These are phyloP conservation scores for Echinosophora koreensis DNA, from an alignment of 306 rosid genomes.

Conservation along the genomic window DNA sequence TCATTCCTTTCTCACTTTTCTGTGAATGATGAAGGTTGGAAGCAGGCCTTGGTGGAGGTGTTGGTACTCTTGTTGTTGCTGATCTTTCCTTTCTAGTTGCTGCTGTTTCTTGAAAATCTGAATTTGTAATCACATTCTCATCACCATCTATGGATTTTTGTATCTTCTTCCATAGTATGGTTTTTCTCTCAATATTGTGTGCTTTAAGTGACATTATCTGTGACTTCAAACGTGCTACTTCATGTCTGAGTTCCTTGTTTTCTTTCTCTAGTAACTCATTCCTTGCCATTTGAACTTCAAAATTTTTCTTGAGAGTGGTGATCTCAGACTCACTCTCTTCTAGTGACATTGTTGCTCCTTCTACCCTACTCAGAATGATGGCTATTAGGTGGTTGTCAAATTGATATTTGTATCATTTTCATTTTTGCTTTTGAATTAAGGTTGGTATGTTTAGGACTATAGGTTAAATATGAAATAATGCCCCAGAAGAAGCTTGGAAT, in stretches of 20 bases:
- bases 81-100: slow-evolving; percentile 54
- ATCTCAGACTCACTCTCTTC: slow-evolving; percentile 64
- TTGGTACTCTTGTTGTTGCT: slow-evolving; percentile 39
- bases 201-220: slow-evolving; percentile 77
- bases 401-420: slow-evolving; percentile 43
- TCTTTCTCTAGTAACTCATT: slow-evolving; percentile 69
- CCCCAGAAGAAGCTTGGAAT: slow-evolving; percentile 46
- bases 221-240: slow-evolving; percentile 67
- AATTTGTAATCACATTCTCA: slow-evolving; percentile 48
- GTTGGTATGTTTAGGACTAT: slow-evolving; percentile 48
- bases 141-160: slow-evolving; percentile 66
- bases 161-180: slow-evolving; percentile 88
- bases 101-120: slow-evolving; percentile 52
- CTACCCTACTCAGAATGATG: slow-evolving; percentile 41
- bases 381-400: slow-evolving; percentile 34
- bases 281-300: slow-evolving; percentile 63
- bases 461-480: slow-evolving; percentile 40
- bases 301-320: slow-evolving; percentile 56
- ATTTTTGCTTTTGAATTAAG: slow-evolving; percentile 64
- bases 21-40: slow-evolving; percentile 46
- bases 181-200: slow-evolving; percentile 74
- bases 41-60: slow-evolving; percentile 66
- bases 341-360: slow-evolving; percentile 55
- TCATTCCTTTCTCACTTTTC: slow-evolving; percentile 54
- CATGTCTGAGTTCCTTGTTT: slow-evolving; percentile 75